These are phyloP conservation scores for Yamagishiella unicocca DNA, from an alignment of 139 green algal genomes.

Conservation along the genomic window DNA sequence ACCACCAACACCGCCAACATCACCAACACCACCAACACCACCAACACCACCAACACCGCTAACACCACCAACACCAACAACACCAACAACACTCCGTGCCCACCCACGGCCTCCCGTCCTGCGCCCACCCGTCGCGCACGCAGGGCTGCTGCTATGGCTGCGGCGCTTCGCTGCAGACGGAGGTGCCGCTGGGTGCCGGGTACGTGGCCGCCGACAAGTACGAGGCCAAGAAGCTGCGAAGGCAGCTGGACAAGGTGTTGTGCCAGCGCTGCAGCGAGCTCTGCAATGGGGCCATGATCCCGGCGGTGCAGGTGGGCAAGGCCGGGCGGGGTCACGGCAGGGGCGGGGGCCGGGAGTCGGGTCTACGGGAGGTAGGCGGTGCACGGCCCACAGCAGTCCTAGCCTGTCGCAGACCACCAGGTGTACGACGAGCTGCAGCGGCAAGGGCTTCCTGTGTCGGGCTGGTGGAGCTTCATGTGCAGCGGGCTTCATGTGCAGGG, in stretches of 20 bases:
- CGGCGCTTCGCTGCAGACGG: constrained; percentile 76
- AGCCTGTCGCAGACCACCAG: too few relatives aligned
- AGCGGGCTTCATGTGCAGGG: neutral
- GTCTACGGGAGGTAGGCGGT: too few relatives aligned
- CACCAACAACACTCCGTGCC: too few relatives aligned
- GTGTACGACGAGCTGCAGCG: too few relatives aligned
- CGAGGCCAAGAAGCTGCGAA: constrained; percentile 55
- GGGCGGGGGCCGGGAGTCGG: too few relatives aligned
- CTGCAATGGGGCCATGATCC: constrained; percentile 88
- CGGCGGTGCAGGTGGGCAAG: constrained; percentile 69
- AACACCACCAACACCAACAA: too few relatives aligned
- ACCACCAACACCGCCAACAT: neutral
- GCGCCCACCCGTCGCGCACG: neutral
- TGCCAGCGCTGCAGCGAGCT: constrained; percentile 85
- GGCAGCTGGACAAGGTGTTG: constrained; percentile 81
- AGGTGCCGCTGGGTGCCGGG: constrained; percentile 61
- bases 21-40: neutral
- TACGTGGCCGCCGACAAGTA: constrained; percentile 80
- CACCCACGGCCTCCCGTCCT: neutral
- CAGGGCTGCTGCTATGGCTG: constrained; percentile 89
- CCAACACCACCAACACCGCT: too few relatives aligned
- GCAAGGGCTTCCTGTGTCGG: too few relatives aligned
- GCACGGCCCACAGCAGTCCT: too few relatives aligned
- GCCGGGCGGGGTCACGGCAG: neutral
- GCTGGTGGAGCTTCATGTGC: too few relatives aligned